Evolutionary conservation across 2,329 filamentous ascomycete genomes (phyloP), one percentile per base, ranked within the genome.

Genomic region (Aspergillus pseudoglaucus): DNA sequence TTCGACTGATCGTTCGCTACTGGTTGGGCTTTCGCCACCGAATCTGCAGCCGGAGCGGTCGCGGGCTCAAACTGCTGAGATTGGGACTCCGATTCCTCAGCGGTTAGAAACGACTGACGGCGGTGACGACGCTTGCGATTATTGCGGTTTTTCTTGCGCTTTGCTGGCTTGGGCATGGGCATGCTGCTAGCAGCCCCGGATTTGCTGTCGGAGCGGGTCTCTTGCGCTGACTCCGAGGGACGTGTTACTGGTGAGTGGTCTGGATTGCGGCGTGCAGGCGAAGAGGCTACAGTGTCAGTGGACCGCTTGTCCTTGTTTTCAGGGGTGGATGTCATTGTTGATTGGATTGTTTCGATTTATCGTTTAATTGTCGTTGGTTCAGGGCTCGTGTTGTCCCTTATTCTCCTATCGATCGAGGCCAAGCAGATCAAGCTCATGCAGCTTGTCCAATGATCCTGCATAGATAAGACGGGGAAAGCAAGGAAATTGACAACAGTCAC

Each of bases 31-130:
- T 61, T 54, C 32, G 58, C 50, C 49, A 54, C 60, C 4, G 59
- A 58, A 46, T 65, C 62, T 45, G 70, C 67, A 63, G 45, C 72
- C 68, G 49, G 77, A 63, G 55, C 72, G 65, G 61, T 80, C 80
- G 62, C 81, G 76, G 59, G 52, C n/a, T 48, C 58, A 17, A 61
- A 58, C 55, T 66, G 72, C 42, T 66, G 71, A 22, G 15, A 18
- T 17, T 6, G 15, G 8, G 37, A 18, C 6, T 39, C 37, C 10
- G 8, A n/a, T 32, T 85, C 83, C 35, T 83, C 80, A 1, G 81
- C 71, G 14, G 79, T 75, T 20, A 87, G 84, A 63, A 95, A 95
- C 7, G 89, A 95, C 72, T 88, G 88, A 53, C 87, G 81, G 54
- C 89, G 81, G 52, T 82, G 82, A 68, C 86, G 87, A 72, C 89